These are phyloP conservation scores for Ascosphaera aggregata DNA, from an alignment of 2,329 filamentous ascomycete genomes.

Conservation along the genomic window DNA sequence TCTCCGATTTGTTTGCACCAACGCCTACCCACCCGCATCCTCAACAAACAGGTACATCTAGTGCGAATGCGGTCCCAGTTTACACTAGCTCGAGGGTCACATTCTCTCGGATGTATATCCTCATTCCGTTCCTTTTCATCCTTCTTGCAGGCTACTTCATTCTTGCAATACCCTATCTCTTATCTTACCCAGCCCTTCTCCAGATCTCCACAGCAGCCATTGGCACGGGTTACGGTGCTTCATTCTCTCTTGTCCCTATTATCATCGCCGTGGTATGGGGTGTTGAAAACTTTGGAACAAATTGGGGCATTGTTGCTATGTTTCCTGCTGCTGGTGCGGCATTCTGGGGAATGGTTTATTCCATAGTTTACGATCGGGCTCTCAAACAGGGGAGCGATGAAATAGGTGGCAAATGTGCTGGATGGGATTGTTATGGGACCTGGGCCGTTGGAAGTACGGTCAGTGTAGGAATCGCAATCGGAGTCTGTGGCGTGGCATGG, in stretches of 20 bases:
- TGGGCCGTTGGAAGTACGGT: conserved; percentile 54
- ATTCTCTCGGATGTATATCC: conserved; percentile 58
- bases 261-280: conserved; percentile 97
- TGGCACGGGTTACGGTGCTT: conserved; percentile 77
- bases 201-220: conserved; percentile 67
- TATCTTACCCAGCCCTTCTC: conserved; percentile 57
- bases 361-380: conserved; percentile 18
- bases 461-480: conserved; percentile 56
- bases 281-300: conserved; percentile 94
- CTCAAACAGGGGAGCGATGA: conserved; percentile 9
- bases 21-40: conserved; percentile 36
- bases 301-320: conserved; percentile 90
- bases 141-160: conserved; percentile 55
- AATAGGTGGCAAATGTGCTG: conserved; percentile 46
- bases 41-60: conserved; percentile 14
- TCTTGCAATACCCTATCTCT: conserved; percentile 58
- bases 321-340: conserved; percentile 72
- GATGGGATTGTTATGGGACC: conserved; percentile 62
- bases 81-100: conserved; percentile 18
- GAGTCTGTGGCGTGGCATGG: conserved; percentile 58
- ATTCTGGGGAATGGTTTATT: conserved; percentile 81
- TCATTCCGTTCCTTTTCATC: conserved; percentile 50
- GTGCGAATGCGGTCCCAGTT: conserved; percentile 13
- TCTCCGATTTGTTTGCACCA: conserved; percentile 70
- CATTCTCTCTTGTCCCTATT: conserved; percentile 74